Evolutionary conservation across 1,284 basidiomycete genomes (phyloP).

Genomic region (Boletellus deceptivus): DNA sequence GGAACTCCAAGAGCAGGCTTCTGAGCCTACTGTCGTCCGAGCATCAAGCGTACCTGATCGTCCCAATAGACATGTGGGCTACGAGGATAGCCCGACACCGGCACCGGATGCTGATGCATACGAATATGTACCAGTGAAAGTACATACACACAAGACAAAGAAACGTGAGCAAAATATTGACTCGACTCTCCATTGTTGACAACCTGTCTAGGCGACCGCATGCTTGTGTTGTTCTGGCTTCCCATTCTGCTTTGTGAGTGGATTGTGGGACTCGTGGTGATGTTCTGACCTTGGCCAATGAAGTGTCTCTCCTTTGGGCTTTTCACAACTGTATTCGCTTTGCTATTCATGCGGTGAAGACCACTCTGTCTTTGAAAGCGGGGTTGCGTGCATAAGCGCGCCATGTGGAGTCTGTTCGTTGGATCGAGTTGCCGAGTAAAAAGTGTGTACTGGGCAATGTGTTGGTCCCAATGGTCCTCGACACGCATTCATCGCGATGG

Average conservation of each 20-base stretch:
- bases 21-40: constrained; percentile 12
- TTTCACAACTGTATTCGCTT: constrained; percentile 58
- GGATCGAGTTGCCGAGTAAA: not conserved
- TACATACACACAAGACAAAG: constrained; percentile 53
- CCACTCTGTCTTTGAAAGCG: constrained; percentile 48
- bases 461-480: constrained; percentile 8
- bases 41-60: constrained; percentile 12
- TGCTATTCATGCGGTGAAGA: constrained; percentile 52
- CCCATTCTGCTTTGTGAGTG: constrained; percentile 80
- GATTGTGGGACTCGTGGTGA: constrained; percentile 5
- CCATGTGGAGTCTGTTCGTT: not conserved
- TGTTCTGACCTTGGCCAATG: constrained; percentile 27
- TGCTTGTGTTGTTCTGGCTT: constrained; percentile 94
- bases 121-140: constrained; percentile 56
- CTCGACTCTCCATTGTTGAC: constrained; percentile 2
- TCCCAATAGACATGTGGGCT: constrained; percentile 44
- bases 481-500: not conserved
- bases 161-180: constrained; percentile 56
- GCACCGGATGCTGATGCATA: constrained; percentile 67
- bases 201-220: constrained; percentile 70
- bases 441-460: constrained; percentile 1
- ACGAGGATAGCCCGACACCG: constrained; percentile 49
- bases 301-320: constrained; percentile 69
- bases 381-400: constrained; percentile 37
- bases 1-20: constrained; percentile 9